Evolutionary conservation across 306 rosid species (phyloP), one percentile per base, ranked within the genome.

Genomic region (Delonix regia): DNA sequence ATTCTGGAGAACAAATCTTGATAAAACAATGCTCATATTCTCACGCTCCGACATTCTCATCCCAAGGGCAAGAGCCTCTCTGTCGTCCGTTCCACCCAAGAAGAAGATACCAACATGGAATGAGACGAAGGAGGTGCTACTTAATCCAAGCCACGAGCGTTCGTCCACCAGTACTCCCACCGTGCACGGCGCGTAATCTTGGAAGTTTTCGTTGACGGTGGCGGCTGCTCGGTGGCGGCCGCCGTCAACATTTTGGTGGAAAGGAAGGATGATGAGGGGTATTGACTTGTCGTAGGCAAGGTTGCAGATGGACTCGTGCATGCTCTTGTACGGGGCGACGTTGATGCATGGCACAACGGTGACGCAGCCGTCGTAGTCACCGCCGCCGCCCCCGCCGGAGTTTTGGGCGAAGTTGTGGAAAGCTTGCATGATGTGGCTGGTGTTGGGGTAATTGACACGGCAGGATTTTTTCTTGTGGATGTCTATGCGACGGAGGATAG

Each of bases 81-180:
- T 69, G 42, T 86, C 86, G 7, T 86, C 86, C 0, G 77, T 42
- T 15, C 90, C 86, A 3, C 90, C 87, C 4, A 78, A 25, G 60
- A 84, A 86, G 25, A 86, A 41, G 7, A 61, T 59, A 0, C 51
- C 83, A 0, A 84, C 81, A 24, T 69, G 59, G 73, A 60, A 79
- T 1, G 83, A 66, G 60, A 78, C 48, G 2, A 75, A 30, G 8
- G 57, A 9, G 0, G 61, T 0, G 34, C 30, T 1, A 11, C 22
- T 42, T 9, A 9, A 0, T 9, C 30, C 0, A 1, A 4, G 33
- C 25, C 34, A 9, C 0, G 60, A 69, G 18, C 75, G 51, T 61
- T 79, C n/a, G 33, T 87, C 88, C 2, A 87, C 83, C 1, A 87
- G 74, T 21, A 84, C 55, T 8, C 90, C 90, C 51, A 87, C 85